Evolutionary conservation across 2,329 filamentous ascomycete species (phyloP), one percentile per base, ranked within the genome.

Genomic region (Fusarium proliferatum): DNA sequence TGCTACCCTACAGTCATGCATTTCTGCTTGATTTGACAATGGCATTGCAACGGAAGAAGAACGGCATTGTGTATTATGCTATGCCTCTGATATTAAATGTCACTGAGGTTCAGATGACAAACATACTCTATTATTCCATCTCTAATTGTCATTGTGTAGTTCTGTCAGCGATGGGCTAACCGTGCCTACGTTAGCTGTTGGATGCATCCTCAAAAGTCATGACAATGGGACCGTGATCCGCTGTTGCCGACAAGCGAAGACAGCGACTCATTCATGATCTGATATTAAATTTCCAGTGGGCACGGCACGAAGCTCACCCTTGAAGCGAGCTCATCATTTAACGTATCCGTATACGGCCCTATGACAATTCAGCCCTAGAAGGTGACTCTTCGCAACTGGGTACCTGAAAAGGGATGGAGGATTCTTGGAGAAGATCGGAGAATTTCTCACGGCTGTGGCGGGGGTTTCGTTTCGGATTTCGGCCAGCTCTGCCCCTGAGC

Each of bases 351-450:
- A 57, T 5, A 36, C 34, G 21, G 5, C 23, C 60, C 48, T 57
- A 42, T 64, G 34, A 21, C 10, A 33, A 1, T 26, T 57, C 42
- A 63, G 55, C 55, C 55, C 36, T 48, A 23, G 43, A 23, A 2
- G 34, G 42, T 39, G 15, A 10, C 12, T 30, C 45, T 30, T 61
- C 61, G 57, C 61, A 28, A 57, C 48, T 65, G 10, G 19, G 9
- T 36, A 51, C 61, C 63, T 38, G 21, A 52, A 67, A 46, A 38
- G 45, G 63, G 39, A 66, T 66, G 59, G 52, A 64, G 62, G 58
- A 42, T 38, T 36, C 26, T 63, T n/a, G 16, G n/a, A 19, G 45
- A 63, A 16, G 21, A 43, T 67, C 64, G 63, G 64, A 67, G 64
- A 67, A 41, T 52, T 67, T 61, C 28, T 21, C n/a, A 28, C 45